Conservation (phyloP, 768 basidiomycete species). For the Auriscalpium orientale region DNA sequence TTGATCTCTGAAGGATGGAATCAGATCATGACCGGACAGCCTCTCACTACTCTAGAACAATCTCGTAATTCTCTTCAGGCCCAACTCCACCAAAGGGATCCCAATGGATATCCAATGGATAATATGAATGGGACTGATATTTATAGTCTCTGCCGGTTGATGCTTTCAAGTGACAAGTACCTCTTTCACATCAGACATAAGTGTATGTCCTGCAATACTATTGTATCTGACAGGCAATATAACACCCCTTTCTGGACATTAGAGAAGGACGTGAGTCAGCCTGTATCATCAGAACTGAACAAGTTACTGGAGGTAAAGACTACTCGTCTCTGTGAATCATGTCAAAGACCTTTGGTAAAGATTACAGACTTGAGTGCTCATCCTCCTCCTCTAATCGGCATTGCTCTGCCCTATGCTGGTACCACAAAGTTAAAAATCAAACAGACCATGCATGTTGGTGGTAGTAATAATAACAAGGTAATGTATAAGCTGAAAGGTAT, state of each 20-base stretch:
- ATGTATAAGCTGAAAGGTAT: slow-evolving; percentile 11
- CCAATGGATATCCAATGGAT: background rate
- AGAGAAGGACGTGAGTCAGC: background rate
- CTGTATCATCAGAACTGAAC: background rate
- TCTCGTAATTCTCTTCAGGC: background rate
- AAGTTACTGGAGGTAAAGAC: background rate
- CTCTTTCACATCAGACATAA: background rate
- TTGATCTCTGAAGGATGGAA: background rate
- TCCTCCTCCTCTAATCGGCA: background rate
- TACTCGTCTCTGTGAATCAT: background rate
- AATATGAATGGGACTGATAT: background rate
- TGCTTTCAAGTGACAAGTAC: background rate
- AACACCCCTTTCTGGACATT: background rate
- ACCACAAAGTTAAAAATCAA: background rate
- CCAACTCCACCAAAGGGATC: background rate
- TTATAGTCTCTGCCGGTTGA: background rate
- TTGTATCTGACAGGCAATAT: background rate
- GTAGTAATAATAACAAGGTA: background rate
- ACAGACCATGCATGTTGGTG: background rate
- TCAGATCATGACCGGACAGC: background rate
- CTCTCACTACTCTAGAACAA: background rate
- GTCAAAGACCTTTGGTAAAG: background rate
- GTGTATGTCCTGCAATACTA: background rate
- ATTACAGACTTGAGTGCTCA: background rate
- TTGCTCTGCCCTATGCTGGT: background rate